A percentile compares a stretch with the other conserved stretches of the same genome.
These are phyloP conservation scores for Stentor roeselii DNA, from an alignment of 73 alveolate genomes.

Conservation along the genomic window DNA sequence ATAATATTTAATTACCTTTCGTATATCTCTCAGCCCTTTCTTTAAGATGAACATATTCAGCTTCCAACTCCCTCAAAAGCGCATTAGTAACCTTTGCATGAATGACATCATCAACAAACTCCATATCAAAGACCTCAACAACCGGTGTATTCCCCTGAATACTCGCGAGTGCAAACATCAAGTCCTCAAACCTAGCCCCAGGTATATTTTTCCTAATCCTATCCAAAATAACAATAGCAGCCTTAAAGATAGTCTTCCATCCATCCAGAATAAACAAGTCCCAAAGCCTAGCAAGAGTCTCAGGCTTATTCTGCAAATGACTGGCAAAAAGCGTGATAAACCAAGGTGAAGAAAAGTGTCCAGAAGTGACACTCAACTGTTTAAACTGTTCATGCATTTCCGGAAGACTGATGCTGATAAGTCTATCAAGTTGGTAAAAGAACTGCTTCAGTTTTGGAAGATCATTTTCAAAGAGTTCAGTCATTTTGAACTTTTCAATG, in stretches of 20 bases:
- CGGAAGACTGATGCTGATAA: conserved; percentile 69
- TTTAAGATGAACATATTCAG: conserved; percentile 8
- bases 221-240: conserved; percentile 36
- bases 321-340: conserved; percentile 80
- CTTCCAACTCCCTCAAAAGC: conserved; percentile 15
- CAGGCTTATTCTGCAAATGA: conserved; percentile 55
- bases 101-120: neutral
- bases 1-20: no score
- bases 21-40: neutral
- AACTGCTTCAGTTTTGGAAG: conserved; percentile 72
- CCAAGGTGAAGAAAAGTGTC: conserved; percentile 81
- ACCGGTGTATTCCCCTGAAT: neutral
- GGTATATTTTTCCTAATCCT: neutral
- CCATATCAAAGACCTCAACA: neutral
- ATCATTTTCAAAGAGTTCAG: conserved; percentile 57
- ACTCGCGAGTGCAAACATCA: neutral
- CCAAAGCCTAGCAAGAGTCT: conserved; percentile 45
- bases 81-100: conserved; percentile 14
- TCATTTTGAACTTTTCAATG: conserved; percentile 48
- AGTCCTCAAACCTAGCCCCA: conserved; percentile 25
- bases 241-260: conserved; percentile 60
- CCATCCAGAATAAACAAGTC: conserved; percentile 59
- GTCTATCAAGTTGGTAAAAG: conserved; percentile 85
- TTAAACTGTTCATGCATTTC: conserved; percentile 68
- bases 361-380: conserved; percentile 47